Evolutionary conservation across 2,329 filamentous ascomycete genomes (phyloP).

Genomic region (Nannizziopsis arthrosporioides): DNA sequence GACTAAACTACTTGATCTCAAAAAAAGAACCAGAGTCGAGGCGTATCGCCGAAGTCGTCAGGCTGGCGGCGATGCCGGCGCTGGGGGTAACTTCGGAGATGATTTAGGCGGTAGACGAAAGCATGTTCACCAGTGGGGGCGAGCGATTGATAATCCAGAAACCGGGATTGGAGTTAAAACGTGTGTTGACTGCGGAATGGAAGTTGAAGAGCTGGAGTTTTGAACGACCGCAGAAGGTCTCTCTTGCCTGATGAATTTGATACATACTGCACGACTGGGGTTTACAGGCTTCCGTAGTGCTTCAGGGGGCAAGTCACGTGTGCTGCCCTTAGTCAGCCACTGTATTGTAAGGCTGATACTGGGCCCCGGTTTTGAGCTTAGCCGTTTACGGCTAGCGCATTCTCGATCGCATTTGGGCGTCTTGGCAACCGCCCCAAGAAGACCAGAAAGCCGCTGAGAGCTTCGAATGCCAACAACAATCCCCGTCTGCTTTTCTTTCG

Average conservation of each 20-base stretch:
- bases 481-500: background rate
- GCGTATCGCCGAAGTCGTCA: conserved; percentile 65
- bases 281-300: background rate
- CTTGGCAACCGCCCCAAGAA: conserved; percentile 1
- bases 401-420: conserved; percentile 3
- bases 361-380: background rate
- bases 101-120: conserved; percentile 53
- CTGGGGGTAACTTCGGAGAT: conserved; percentile 59
- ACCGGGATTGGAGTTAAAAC: conserved; percentile 57
- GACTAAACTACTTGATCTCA: conserved; percentile 74
- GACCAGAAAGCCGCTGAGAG: background rate
- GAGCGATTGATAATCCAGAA: conserved; percentile 46
- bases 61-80: conserved; percentile 27
- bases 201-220: conserved; percentile 55
- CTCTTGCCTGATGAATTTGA: background rate
- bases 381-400: background rate
- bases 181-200: conserved; percentile 55
- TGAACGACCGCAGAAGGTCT: background rate
- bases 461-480: conserved; percentile 3
- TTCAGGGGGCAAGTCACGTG: too few species aligned
- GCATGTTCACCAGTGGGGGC: conserved; percentile 81
- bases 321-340: too few species aligned
- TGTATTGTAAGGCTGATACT: background rate
- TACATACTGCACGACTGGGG: background rate
- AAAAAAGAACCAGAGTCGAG: conserved; percentile 85